phyloP scores from a whole-genome alignment of 352 stramenopile species.

The Globisporangium perplexum region DNA sequence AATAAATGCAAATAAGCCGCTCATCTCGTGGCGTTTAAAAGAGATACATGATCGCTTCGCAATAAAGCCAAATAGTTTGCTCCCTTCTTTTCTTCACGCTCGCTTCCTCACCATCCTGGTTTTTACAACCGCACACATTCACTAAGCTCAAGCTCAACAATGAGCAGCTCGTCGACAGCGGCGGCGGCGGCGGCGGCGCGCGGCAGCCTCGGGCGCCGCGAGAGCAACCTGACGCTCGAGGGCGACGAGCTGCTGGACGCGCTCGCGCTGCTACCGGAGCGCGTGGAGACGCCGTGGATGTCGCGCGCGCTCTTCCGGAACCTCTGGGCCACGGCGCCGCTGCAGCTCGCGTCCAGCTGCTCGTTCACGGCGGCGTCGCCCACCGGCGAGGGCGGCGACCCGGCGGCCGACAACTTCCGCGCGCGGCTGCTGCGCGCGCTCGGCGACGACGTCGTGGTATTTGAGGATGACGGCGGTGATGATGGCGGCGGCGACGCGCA shows the following conservation, averaged over 20 bases:
- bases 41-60: no score
- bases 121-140: not conserved
- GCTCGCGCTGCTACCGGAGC: conserved; percentile 25
- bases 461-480: conserved; percentile 26
- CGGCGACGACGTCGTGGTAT: conserved; percentile 53
- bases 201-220: conserved; percentile 23
- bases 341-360: conserved; percentile 48
- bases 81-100: not conserved
- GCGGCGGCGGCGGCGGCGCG: no score
- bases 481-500: conserved; percentile 1
- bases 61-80: no score
- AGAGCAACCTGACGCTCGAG: conserved; percentile 68
- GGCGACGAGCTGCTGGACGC: conserved; percentile 26
- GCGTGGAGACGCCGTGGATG: conserved; percentile 55
- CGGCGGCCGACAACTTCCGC: conserved; percentile 23
- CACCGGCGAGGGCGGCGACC: no score
- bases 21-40: no score
- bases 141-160: not conserved
- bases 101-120: not conserved
- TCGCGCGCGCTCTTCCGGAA: conserved; percentile 53
- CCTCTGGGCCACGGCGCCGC: conserved; percentile 54
- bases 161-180: not conserved
- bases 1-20: no score
- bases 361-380: conserved; percentile 52
- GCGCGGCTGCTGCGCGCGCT: conserved; percentile 43